A percentile compares a stretch with the other conserved stretches of the same genome.
phyloP scores from a whole-genome alignment of 352 stramenopile genomes.

The Aphanomyces astaci region DNA sequence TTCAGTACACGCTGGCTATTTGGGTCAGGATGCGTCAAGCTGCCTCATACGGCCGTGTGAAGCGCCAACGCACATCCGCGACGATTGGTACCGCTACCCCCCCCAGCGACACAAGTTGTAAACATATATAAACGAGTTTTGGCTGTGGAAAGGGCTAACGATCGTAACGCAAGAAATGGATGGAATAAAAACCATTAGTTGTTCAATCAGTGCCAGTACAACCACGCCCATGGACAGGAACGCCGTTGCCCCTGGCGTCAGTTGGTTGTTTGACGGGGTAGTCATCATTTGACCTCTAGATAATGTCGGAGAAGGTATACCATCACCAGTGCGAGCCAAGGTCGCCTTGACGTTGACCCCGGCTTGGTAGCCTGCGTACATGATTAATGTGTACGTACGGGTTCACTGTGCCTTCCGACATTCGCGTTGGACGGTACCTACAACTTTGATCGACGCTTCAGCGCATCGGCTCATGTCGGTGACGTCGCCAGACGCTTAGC shows the following conservation, averaged over 20 bases:
- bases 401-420: conserved; percentile 57
- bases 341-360: conserved; percentile 18
- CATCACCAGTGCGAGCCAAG: neutral
- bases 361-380: conserved; percentile 55
- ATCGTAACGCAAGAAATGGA: too few species aligned
- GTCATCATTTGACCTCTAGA: too few species aligned
- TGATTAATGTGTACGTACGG: conserved; percentile 69
- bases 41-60: neutral
- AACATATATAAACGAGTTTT: too few species aligned
- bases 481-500: conserved; percentile 50
- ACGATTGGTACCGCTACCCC: too few species aligned
- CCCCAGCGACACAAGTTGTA: neutral
- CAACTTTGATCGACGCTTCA: conserved; percentile 46
- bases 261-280: too few species aligned
- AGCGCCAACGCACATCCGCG: neutral
- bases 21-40: neutral
- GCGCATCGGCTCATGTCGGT: conserved; percentile 43
- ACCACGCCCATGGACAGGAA: too few species aligned
- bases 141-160: too few species aligned
- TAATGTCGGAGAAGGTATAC: too few species aligned
- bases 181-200: too few species aligned
- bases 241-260: too few species aligned
- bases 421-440: conserved; percentile 60
- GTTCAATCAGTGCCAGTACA: too few species aligned
- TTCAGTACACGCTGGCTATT: neutral